Evolutionary conservation across 768 basidiomycete species (phyloP).

Genomic region (Lentinula sp.): DNA sequence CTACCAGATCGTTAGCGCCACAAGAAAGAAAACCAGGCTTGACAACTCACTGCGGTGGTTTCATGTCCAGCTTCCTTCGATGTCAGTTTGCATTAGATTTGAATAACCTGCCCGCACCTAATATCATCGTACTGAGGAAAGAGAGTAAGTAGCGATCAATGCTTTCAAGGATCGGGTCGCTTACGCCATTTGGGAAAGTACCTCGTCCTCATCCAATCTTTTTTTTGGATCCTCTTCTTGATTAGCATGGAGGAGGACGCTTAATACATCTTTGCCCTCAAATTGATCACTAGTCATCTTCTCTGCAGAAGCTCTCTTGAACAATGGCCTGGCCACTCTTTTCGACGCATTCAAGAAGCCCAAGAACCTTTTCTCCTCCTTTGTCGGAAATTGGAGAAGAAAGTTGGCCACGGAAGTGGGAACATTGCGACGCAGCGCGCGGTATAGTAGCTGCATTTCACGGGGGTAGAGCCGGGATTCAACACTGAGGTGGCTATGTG

Average conservation of each 20-base stretch:
- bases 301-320: background rate
- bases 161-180: background rate
- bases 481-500: background rate
- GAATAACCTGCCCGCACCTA: background rate
- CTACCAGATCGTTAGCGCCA: background rate
- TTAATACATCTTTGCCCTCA: background rate
- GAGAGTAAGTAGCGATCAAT: background rate
- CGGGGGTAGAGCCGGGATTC: background rate
- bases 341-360: background rate
- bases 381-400: background rate
- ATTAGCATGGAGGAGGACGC: conserved; percentile 41
- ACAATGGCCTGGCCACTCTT: background rate
- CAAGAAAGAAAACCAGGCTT: background rate
- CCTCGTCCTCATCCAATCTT: conserved; percentile 42
- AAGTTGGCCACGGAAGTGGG: background rate
- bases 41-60: conserved; percentile 38
- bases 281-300: background rate
- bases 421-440: background rate
- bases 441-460: background rate
- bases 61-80: conserved; percentile 32
- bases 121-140: background rate
- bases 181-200: conserved; percentile 38
- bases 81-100: background rate
- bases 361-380: background rate
- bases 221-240: conserved; percentile 35